Base-by-base conservation (phyloP, 331 rosid species). In the Rhamnella rubrinervis region DNA sequence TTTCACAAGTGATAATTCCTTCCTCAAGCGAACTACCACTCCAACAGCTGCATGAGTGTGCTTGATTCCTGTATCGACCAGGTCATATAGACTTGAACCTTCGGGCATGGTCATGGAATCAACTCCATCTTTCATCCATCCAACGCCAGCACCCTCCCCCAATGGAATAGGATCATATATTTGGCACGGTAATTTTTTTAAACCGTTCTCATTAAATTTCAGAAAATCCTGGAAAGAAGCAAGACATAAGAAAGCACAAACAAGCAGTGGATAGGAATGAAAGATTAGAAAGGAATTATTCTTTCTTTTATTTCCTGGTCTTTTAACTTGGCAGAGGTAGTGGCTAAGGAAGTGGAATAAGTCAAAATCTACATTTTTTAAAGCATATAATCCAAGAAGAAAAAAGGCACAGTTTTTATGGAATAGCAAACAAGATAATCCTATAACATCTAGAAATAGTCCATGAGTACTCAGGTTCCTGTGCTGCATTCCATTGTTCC, bases 121-220 rank as follows among this genome's bases (percentile, higher is more conserved):
- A 56, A 44, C 46, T 61, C 71, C 93, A 81, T 89, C 99, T 91
- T 89, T 95, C 83, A 86, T 80, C 90, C 87, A 80, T 75, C 97
- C 97, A 73, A 87, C 95, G 66, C 99, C 97, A 81, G 92, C 92
- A 67, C 99, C 99, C 81, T 95, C 96, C 58, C 97, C 93, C 85
- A 95, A 50, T 50, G 82, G 85, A 80, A 95, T 91, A 10, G 95
- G 93, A 73, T 91, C 97, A 74, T 66, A 67, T 71, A 89, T 77
- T 86, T 85, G 96, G 82, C 97, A 87, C 7, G 72, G 80, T 63
- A 84, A 62, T 78, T 77, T 63, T 83, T 81, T 83, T 66, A 87
- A 82, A 79, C 55, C 75, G 76, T 88, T 79, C 60, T 89, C 96
- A 64, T 91, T 93, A 77, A 74, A 91, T 77, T 89, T 93, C 80